Conservation (phyloP, 805 yeast species). For the Yarrowia alimentaria region DNA sequence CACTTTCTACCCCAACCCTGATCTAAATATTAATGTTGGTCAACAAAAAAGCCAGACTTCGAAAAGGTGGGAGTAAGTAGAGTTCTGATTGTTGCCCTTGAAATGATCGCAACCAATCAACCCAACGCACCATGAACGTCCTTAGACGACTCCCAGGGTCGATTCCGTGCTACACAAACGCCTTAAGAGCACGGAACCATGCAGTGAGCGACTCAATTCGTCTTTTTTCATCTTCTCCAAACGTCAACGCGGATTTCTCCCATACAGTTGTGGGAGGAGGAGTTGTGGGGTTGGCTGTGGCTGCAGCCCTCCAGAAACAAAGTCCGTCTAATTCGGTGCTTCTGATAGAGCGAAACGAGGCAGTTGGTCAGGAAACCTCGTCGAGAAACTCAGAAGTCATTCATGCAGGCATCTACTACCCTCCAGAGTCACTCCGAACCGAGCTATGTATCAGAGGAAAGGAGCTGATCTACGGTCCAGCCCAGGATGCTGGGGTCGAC, state of each 20-base stretch:
- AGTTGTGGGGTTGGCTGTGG: slow-evolving; percentile 78
- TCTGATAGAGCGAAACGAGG: slow-evolving; percentile 64
- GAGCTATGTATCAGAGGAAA: slow-evolving; percentile 75
- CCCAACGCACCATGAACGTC: no score
- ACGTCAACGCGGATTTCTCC: slow-evolving; percentile 49
- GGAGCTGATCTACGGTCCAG: slow-evolving; percentile 51
- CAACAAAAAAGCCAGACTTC: no score
- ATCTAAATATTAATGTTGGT: no score
- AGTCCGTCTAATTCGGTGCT: slow-evolving; percentile 51
- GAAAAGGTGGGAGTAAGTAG: no score
- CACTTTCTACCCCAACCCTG: no score
- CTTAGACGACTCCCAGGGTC: no score
- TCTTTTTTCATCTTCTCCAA: background rate
- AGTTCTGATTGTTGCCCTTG: no score
- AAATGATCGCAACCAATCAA: no score
- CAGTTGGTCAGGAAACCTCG: slow-evolving; percentile 76
- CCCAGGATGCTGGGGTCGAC: slow-evolving; percentile 50
- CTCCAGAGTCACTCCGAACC: slow-evolving; percentile 63
- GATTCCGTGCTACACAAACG: no score
- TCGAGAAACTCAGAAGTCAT: slow-evolving; percentile 91
- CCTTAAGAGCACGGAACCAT: no score
- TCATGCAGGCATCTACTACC: slow-evolving; percentile 87
- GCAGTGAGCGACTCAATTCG: background rate
- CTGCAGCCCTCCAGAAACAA: slow-evolving; percentile 57
- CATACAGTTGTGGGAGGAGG: slow-evolving; percentile 84